Evolutionary conservation across 169 alveolate genomes (phyloP), one percentile per base, ranked within the genome.

Genomic region (Toxoplasma gondii): DNA sequence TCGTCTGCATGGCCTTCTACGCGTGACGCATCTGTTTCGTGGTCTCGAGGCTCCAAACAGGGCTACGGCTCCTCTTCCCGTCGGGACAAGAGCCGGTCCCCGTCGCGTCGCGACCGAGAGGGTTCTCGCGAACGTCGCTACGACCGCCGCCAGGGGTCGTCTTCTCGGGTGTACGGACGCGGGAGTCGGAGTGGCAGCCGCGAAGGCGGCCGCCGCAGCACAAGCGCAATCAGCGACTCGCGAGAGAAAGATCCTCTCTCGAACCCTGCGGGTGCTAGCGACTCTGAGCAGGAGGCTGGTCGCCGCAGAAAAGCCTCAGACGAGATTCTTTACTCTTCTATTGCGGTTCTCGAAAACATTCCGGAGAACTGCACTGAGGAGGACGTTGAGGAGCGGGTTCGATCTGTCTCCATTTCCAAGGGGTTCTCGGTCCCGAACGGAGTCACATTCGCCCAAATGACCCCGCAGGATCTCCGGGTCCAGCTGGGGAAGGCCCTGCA

Each of bases 391-490:
- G 95, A 92, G 29, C 44, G 34, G 38, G 92, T 82, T 1, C 45
- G 95, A 39, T 17, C 92, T 22, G 38, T 92, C 16, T 49, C 95
- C 45, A 92, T 92, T 82, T n/a, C n/a, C 27, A 92, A 92, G 38
- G 67, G 95, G 5, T 92, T 92, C 80, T 92, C 95, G 36, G 53
- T 84, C 16, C 95, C 95, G 29, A 84, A 92, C 64, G 69, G 92
- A 38, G 95, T 92, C 58, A 43, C 74, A 38, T 17, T 58, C 27
- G n/a, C 44, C 36, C 83, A 31, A 45, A 69, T 44, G 31, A 24
- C 34, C 64, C 67, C 22, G 64, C 92, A 88, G 83, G 80, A 54
- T 67, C 92, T 88, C 53, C 92, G n/a, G 64, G 80, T 0, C 39
- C 83, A 58, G 58, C 83, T 12, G 43, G 69, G 84, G 43, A 74